These are phyloP conservation scores for Fusarium metavorans DNA, from an alignment of 2,329 filamentous ascomycete genomes.

Conservation along the genomic window DNA sequence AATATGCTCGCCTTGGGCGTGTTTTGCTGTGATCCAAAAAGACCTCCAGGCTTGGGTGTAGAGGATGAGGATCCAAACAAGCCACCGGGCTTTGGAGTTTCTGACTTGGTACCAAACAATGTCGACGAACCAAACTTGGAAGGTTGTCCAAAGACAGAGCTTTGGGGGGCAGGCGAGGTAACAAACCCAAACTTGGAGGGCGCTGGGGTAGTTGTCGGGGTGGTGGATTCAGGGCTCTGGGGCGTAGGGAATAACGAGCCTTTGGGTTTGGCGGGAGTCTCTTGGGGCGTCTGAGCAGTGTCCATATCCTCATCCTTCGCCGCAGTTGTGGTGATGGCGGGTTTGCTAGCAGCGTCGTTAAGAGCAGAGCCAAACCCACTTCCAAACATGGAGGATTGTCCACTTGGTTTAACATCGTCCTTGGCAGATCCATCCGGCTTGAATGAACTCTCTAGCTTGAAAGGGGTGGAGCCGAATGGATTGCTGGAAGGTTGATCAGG, in stretches of 20 bases:
- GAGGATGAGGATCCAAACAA: slow-evolving; percentile 43
- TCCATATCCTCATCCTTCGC: slow-evolving; percentile 68
- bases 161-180: slow-evolving; percentile 49
- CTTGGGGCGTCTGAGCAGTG: slow-evolving; percentile 47
- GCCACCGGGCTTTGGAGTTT: slow-evolving; percentile 38
- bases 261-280: slow-evolving; percentile 53
- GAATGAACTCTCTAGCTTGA: slow-evolving; percentile 77
- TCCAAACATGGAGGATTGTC: slow-evolving; percentile 68
- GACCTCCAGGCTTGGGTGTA: slow-evolving; percentile 43
- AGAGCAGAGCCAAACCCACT: slow-evolving; percentile 70
- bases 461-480: slow-evolving; percentile 65
- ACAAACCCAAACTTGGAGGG: slow-evolving; percentile 59
- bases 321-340: slow-evolving; percentile 48
- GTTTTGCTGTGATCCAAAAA: slow-evolving; percentile 39
- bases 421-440: slow-evolving; percentile 72
- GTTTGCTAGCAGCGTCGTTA: slow-evolving; percentile 57
- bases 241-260: slow-evolving; percentile 45
- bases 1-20: slow-evolving; percentile 39
- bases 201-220: slow-evolving; percentile 65
- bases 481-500: slow-evolving; percentile 47
- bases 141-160: slow-evolving; percentile 52
- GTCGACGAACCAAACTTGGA: slow-evolving; percentile 45
- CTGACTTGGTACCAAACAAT: slow-evolving; percentile 46
- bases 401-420: slow-evolving; percentile 66
- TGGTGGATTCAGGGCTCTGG: slow-evolving; percentile 53